A percentile compares a stretch with the other conserved stretches of the same genome.
phyloP scores from a whole-genome alignment of 2,329 filamentous ascomycete genomes.

The Lachnellula suecica region DNA sequence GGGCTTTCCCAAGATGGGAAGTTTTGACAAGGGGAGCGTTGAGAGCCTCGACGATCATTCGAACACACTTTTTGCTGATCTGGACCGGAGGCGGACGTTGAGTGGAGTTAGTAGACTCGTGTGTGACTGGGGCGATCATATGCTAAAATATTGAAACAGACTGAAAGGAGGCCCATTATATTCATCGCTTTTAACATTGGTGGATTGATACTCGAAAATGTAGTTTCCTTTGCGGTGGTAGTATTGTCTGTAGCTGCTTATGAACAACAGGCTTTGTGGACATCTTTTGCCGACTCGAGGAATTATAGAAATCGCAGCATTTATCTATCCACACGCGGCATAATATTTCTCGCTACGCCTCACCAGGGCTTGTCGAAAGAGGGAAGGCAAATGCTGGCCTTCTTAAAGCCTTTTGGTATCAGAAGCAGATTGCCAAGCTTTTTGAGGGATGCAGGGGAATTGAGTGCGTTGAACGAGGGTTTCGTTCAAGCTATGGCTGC shows the following conservation, averaged over 20 bases:
- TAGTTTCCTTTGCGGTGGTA: neutral
- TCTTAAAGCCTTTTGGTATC: too few species aligned
- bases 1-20: constrained; percentile 31
- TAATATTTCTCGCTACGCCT: constrained; percentile 39
- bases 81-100: neutral
- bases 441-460: too few species aligned
- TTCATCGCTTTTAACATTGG: constrained; percentile 11
- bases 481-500: too few species aligned
- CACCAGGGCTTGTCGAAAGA: too few species aligned
- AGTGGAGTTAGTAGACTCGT: neutral
- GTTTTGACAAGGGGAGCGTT: neutral
- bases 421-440: too few species aligned
- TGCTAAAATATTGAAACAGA: neutral
- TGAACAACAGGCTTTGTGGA: constrained; percentile 33
- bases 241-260: neutral
- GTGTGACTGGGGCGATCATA: neutral
- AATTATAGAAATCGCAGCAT: constrained; percentile 27
- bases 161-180: constrained; percentile 5
- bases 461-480: too few species aligned
- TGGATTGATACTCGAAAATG: constrained; percentile 7
- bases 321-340: constrained; percentile 36
- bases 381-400: too few species aligned
- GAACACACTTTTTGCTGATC: neutral
- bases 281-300: constrained; percentile 32
- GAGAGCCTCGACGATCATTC: neutral